Base-by-base conservation (phyloP, 768 basidiomycete genomes). In the Lyophyllum decastes region DNA sequence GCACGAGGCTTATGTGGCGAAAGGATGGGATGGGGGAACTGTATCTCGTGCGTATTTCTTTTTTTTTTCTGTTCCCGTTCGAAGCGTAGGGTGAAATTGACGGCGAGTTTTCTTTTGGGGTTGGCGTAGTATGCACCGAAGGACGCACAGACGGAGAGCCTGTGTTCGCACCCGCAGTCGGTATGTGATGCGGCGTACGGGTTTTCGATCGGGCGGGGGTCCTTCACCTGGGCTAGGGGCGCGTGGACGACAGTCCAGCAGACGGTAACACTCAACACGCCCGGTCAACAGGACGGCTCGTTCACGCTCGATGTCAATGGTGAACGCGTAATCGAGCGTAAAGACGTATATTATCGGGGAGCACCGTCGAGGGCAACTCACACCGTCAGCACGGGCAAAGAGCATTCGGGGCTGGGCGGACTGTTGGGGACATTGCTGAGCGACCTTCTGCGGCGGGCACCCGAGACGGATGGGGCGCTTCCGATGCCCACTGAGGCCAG, bases 1-100 rank as follows among this genome's bases (percentile, higher is more conserved):
- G 89, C 66, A 94, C 92, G 6, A 73, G 94, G 25, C 56, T 95
- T 62, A 95, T 95, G 94, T 95, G 89, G 88, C 77, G 89, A 38
- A 65, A 69, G 12, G 72, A 72, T 0, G 92, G 93, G 4, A 70
- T 69, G 0, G 93, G 92, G 4, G 94, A 95, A 65, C 72, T 92
- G 25, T 93, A 92, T 64, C 75, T 90, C 58, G 88, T 90, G 64
- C 55, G 84, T 77, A 38, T 43, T 38, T 35, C 16, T 22, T 58
- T 16, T 10, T 52, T 44, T 12, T 16, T 30, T 40, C 22, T 11
- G 16, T 57, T 43, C 43, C 24, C 30, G 4, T 30, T 30, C 30
- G 30, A 30, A 10, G 30, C 17, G 17, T 48, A 48, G 2, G 27
- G 21, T 21, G 10, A 19, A 40, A 44, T 21, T 44, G 21, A 24